phyloP scores from a whole-genome alignment of 345 rosid genomes.

The Rhodamnia argentea region DNA sequence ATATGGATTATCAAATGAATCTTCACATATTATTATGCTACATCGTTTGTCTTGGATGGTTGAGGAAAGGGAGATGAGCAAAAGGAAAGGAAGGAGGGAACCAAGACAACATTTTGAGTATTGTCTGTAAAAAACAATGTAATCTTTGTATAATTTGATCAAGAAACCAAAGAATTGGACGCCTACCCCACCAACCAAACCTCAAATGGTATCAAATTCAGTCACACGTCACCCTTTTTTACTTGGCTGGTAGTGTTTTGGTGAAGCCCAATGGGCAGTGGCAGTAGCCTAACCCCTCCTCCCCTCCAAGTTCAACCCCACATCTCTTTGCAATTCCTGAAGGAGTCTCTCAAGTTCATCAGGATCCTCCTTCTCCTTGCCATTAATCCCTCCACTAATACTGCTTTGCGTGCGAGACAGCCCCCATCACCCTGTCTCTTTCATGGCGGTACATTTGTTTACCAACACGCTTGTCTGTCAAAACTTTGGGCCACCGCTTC shows the following conservation, averaged over 20 bases:
- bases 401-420: not conserved
- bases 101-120: not conserved
- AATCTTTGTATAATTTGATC: not conserved
- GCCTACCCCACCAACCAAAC: conserved; percentile 32
- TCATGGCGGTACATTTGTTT: conserved; percentile 13
- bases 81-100: not conserved
- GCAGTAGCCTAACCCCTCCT: conserved; percentile 39
- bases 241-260: conserved; percentile 42
- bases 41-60: not conserved
- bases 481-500: conserved; percentile 3
- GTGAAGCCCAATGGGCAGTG: conserved; percentile 5
- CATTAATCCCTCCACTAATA: not conserved
- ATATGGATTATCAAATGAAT: not conserved
- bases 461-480: conserved; percentile 2
- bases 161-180: conserved; percentile 21
- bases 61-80: conserved; percentile 4
- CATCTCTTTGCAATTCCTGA: not conserved
- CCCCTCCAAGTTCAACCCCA: not conserved
- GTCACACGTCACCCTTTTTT: not conserved
- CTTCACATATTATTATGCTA: not conserved
- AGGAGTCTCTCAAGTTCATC: not conserved
- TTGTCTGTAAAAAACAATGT: not conserved
- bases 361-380: not conserved
- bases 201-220: not conserved
- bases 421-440: conserved; percentile 6